phyloP scores from a whole-genome alignment of 768 basidiomycete species.

The Mycena epipterygia region DNA sequence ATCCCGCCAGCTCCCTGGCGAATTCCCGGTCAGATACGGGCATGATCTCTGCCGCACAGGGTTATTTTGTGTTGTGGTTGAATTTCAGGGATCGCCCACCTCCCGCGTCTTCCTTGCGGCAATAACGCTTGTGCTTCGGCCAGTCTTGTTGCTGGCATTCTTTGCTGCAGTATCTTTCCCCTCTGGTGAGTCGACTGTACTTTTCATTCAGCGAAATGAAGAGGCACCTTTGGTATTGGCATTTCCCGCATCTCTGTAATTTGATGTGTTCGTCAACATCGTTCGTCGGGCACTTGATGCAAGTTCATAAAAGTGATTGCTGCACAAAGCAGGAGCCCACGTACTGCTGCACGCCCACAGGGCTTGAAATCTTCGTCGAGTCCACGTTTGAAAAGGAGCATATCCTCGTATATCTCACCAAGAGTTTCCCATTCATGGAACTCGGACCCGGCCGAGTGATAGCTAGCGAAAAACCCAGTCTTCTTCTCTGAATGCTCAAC shows the following conservation, averaged over 20 bases:
- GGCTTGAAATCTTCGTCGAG: not conserved
- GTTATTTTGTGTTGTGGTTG: not conserved
- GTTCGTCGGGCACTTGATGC: conserved; percentile 11
- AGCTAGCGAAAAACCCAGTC: conserved; percentile 12
- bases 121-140: conserved; percentile 19
- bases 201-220: too few species aligned
- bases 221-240: conserved; percentile 13
- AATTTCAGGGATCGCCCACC: not conserved
- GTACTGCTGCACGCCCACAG: conserved; percentile 13
- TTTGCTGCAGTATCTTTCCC: conserved; percentile 24
- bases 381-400: conserved; percentile 5
- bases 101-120: conserved; percentile 2
- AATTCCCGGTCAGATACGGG: conserved; percentile 31
- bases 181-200: not conserved
- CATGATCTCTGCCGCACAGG: conserved; percentile 4
- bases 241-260: conserved; percentile 24
- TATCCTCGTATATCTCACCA: not conserved
- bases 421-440: conserved; percentile 29
- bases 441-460: not conserved
- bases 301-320: not conserved
- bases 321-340: not conserved
- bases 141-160: conserved; percentile 28
- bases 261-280: not conserved
- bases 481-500: conserved; percentile 23
- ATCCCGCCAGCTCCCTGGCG: conserved; percentile 11